Evolutionary conservation across 495 filamentous ascomycete species (phyloP).

Genomic region (Lichenothelia convexa): DNA sequence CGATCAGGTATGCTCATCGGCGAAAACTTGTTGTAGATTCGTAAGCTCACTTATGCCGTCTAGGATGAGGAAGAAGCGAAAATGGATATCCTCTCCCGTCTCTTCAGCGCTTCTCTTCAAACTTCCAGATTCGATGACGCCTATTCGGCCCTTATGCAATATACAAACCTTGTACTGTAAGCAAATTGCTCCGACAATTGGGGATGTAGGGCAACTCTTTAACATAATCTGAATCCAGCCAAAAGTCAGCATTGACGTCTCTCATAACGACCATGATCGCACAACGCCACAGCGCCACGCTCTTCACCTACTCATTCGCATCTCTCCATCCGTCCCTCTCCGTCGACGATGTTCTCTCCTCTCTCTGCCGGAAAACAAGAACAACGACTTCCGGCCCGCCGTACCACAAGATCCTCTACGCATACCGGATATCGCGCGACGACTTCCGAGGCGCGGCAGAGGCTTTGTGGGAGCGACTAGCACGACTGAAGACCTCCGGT

Average conservation of each 20-base stretch:
- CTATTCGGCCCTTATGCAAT: slow-evolving; percentile 55
- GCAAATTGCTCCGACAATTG: no score
- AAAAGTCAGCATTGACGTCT: slow-evolving; percentile 36
- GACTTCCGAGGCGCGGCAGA: slow-evolving; percentile 82
- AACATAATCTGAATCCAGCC: slow-evolving; percentile 25
- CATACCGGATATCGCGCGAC: slow-evolving; percentile 64
- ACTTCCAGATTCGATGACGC: slow-evolving; percentile 66
- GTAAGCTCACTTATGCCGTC: no score
- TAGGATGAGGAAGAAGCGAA: slow-evolving; percentile 5
- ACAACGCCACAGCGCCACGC: slow-evolving; percentile 35
- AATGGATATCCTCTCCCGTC: slow-evolving; percentile 57
- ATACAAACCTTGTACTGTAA: slow-evolving; percentile 45
- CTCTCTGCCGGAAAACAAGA: slow-evolving; percentile 37
- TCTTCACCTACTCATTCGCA: slow-evolving; percentile 59
- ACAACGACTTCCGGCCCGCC: slow-evolving; percentile 40
- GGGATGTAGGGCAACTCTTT: no score
- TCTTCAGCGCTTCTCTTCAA: slow-evolving; percentile 64
- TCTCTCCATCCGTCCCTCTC: slow-evolving; percentile 52
- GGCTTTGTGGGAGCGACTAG: slow-evolving; percentile 49
- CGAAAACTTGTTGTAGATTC: no score
- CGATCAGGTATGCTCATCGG: slow-evolving; percentile 4
- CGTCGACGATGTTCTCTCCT: slow-evolving; percentile 59
- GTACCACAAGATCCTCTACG: slow-evolving; percentile 70
- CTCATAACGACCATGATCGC: slow-evolving; percentile 57
- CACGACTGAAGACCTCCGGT: slow-evolving; percentile 32